Evolutionary conservation across 2,329 filamentous ascomycete species (phyloP).

Genomic region (Ascochyta clinopodiicola): DNA sequence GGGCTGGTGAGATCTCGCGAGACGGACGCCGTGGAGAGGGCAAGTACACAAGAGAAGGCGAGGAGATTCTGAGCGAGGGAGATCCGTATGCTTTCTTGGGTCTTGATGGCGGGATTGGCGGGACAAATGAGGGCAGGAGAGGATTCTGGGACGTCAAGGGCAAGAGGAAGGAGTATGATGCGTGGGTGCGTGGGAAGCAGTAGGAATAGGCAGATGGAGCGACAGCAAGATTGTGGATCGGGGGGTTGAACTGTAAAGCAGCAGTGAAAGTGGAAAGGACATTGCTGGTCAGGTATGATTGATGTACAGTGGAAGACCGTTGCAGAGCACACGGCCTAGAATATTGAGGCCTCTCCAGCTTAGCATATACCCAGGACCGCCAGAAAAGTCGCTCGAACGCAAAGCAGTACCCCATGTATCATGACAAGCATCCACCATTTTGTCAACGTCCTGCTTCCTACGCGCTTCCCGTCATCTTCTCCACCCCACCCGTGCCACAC

Average conservation of each 20-base stretch:
- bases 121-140: conserved; percentile 71
- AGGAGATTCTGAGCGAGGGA: conserved; percentile 68
- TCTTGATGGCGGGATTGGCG: conserved; percentile 59
- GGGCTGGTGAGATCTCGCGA: conserved; percentile 84
- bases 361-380: background rate
- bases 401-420: conserved; percentile 4
- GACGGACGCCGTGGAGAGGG: conserved; percentile 69
- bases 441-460: conserved; percentile 5
- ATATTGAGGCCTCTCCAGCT: background rate
- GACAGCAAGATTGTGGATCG: background rate
- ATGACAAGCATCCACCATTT: background rate
- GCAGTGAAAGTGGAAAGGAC: background rate
- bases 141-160: conserved; percentile 90
- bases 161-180: conserved; percentile 83
- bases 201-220: conserved; percentile 1
- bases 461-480: conserved; percentile 36
- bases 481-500: conserved; percentile 31
- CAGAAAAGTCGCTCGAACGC: conserved; percentile 9
- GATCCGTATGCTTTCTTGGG: conserved; percentile 78
- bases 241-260: background rate
- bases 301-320: background rate
- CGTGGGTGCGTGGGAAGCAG: conserved; percentile 61
- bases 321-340: background rate
- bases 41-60: conserved; percentile 65
- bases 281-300: background rate